These are phyloP conservation scores for Cymbomonas tetramitiformis DNA, from an alignment of 139 green algal species.

Conservation along the genomic window DNA sequence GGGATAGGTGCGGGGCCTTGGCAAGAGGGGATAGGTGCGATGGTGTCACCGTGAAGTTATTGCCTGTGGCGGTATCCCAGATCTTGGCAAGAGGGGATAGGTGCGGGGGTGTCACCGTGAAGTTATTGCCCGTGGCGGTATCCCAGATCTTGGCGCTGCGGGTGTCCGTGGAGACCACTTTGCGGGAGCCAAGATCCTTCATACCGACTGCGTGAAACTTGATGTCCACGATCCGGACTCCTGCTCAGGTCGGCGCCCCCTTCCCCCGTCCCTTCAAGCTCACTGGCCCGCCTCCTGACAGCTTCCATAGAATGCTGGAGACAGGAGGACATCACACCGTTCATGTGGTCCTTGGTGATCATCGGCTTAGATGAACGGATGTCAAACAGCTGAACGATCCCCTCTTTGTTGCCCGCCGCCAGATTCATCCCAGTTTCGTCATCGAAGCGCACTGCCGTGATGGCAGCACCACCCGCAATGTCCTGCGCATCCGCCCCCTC, in stretches of 20 bases:
- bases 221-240: constrained; percentile 74
- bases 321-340: too few relatives aligned
- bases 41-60: background rate
- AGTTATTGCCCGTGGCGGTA: constrained; percentile 10
- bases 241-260: too few relatives aligned
- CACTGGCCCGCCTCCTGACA: too few relatives aligned
- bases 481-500: background rate
- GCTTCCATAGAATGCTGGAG: too few relatives aligned
- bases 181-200: constrained; percentile 20
- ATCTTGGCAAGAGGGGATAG: constrained; percentile 19
- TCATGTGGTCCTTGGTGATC: constrained; percentile 91
- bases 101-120: too few relatives aligned
- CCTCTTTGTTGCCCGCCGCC: constrained; percentile 65
- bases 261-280: too few relatives aligned
- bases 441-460: constrained; percentile 68
- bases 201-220: constrained; percentile 60
- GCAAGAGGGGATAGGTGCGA: background rate
- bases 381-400: constrained; percentile 53
- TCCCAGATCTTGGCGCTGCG: constrained; percentile 67
- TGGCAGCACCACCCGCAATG: constrained; percentile 34
- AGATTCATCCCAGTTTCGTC: constrained; percentile 32
- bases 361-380: constrained; percentile 41
- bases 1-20: constrained; percentile 57
- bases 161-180: constrained; percentile 65
- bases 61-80: constrained; percentile 42